These are phyloP conservation scores for Boletus nobilissimus DNA, from an alignment of 1,284 basidiomycete genomes.

Conservation along the genomic window DNA sequence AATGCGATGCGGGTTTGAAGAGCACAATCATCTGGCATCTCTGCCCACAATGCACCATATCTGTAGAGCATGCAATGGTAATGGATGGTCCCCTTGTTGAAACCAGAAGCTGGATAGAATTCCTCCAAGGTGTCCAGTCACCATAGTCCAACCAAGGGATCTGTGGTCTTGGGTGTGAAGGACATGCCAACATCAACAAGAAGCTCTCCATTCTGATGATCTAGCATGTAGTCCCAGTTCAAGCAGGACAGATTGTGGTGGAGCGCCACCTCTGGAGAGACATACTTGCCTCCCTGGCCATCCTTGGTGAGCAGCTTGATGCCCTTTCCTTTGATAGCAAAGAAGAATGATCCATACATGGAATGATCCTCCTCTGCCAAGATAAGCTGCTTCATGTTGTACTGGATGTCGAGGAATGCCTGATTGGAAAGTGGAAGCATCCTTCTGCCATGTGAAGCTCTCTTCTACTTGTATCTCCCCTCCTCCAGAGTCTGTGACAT, in stretches of 20 bases:
- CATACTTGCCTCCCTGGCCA: neutral
- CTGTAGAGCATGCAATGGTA: constrained; percentile 15
- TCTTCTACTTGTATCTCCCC: neutral
- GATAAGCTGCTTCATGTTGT: constrained; percentile 6
- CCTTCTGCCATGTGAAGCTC: too few species aligned
- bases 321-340: constrained; percentile 23
- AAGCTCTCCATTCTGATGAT: constrained; percentile 25
- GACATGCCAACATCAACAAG: constrained; percentile 21
- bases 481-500: neutral
- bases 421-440: neutral
- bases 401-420: neutral
- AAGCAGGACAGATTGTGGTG: neutral
- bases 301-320: constrained; percentile 35
- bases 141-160: constrained; percentile 15
- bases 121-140: constrained; percentile 20
- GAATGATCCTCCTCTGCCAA: neutral
- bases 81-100: constrained; percentile 1
- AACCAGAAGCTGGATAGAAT: constrained; percentile 19
- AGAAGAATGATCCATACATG: constrained; percentile 39
- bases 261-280: neutral
- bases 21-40: constrained; percentile 15
- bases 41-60: constrained; percentile 25
- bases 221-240: constrained; percentile 30
- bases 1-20: constrained; percentile 23
- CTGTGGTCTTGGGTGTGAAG: neutral